A percentile compares a stretch with the other conserved stretches of the same genome.
Evolutionary conservation across 2,329 filamentous ascomycete species (phyloP).

Genomic region (Venturia asperata): DNA sequence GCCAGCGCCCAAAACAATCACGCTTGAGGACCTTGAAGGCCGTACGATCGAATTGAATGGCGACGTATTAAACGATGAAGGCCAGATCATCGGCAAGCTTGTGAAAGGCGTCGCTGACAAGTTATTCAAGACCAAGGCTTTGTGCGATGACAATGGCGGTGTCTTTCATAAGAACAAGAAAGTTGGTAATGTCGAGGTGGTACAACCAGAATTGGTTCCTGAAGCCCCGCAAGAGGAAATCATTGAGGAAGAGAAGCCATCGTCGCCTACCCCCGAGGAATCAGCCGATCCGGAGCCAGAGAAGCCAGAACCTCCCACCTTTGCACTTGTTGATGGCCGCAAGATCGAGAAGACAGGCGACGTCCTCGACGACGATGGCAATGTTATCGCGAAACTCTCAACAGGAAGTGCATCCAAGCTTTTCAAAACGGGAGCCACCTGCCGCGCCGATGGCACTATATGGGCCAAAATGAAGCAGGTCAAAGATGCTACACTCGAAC

Average conservation of each 20-base stretch:
- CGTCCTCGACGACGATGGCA: constrained; percentile 42
- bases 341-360: constrained; percentile 45
- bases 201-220: constrained; percentile 28
- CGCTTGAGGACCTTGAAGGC: constrained; percentile 38
- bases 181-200: constrained; percentile 31
- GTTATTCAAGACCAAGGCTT: constrained; percentile 5
- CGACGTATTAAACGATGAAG: constrained; percentile 48
- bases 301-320: constrained; percentile 39
- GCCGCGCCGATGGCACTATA: constrained; percentile 57
- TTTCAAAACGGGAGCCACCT: constrained; percentile 54
- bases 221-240: constrained; percentile 25
- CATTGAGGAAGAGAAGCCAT: constrained; percentile 24
- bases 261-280: not conserved
- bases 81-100: constrained; percentile 44
- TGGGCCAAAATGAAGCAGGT: constrained; percentile 53
- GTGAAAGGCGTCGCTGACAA: not conserved
- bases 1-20: not conserved
- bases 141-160: constrained; percentile 15
- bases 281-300: constrained; percentile 13
- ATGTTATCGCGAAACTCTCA: constrained; percentile 43
- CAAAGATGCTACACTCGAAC: constrained; percentile 32
- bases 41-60: constrained; percentile 46
- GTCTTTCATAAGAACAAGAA: constrained; percentile 12
- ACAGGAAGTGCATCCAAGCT: constrained; percentile 39
- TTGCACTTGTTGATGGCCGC: constrained; percentile 46